A percentile compares a stretch with the other conserved stretches of the same genome.
Evolutionary conservation across 352 stramenopile species (phyloP).

Genomic region (Phytopythium mirpurense): DNA sequence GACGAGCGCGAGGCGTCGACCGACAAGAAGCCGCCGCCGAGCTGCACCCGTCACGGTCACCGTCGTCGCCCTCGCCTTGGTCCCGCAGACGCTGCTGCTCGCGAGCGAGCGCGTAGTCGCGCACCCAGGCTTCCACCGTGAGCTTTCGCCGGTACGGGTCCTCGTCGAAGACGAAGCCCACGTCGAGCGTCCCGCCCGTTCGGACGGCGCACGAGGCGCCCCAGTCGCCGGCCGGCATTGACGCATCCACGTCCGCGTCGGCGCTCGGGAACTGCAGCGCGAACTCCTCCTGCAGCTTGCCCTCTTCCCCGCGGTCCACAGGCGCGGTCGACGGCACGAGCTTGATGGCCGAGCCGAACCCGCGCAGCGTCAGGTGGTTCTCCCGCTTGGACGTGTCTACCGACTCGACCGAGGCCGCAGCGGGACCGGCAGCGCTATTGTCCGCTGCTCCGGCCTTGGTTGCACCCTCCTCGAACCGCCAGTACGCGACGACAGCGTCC

Average conservation of each 20-base stretch:
- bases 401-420: conserved; percentile 33
- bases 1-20: conserved; percentile 4
- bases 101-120: conserved; percentile 40
- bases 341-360: conserved; percentile 24
- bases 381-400: conserved; percentile 81
- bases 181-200: conserved; percentile 56
- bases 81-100: conserved; percentile 25
- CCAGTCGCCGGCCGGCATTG: conserved; percentile 20
- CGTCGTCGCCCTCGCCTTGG: conserved; percentile 8
- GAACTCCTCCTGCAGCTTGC: conserved; percentile 68
- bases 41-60: background rate
- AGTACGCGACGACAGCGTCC: conserved; percentile 80
- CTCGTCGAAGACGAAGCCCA: conserved; percentile 68
- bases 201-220: conserved; percentile 47
- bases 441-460: conserved; percentile 9
- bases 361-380: conserved; percentile 59
- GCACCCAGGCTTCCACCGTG: conserved; percentile 72
- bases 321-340: conserved; percentile 56
- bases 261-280: conserved; percentile 45
- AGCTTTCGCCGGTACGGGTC: conserved; percentile 77
- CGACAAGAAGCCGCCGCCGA: conserved; percentile 7
- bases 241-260: conserved; percentile 1
- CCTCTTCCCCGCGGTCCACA: conserved; percentile 66
- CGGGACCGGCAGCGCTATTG: conserved; percentile 8
- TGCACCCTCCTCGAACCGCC: conserved; percentile 79